These are phyloP conservation scores for Talaromyces rugulosus DNA, from an alignment of 2,329 filamentous ascomycete species.

Conservation along the genomic window DNA sequence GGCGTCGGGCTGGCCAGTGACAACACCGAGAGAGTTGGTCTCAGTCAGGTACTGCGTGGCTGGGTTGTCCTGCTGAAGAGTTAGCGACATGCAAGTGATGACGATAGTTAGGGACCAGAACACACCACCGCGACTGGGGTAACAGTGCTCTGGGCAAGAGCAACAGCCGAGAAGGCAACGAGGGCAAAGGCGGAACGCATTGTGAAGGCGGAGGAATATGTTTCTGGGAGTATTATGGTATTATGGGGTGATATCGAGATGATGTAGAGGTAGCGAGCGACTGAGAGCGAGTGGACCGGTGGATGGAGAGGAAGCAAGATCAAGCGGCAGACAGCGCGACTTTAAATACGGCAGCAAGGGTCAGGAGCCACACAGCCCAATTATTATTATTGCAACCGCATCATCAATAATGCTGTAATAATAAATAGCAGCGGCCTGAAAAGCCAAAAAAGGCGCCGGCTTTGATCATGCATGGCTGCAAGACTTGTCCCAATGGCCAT, in stretches of 20 bases:
- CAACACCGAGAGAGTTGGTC: conserved; percentile 48
- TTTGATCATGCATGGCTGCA: background rate
- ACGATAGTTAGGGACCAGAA: background rate
- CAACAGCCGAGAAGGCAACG: conserved; percentile 41
- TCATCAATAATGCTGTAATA: background rate
- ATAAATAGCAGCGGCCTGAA: background rate
- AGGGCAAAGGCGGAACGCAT: conserved; percentile 46
- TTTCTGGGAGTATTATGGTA: background rate
- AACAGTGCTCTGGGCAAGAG: conserved; percentile 28
- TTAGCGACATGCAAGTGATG: background rate
- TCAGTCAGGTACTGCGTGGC: conserved; percentile 42
- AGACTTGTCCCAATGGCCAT: conserved; percentile 1
- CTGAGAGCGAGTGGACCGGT: background rate
- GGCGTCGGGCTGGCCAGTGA: conserved; percentile 44
- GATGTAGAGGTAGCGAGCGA: background rate
- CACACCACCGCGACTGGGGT: conserved; percentile 9
- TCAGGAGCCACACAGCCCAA: background rate
- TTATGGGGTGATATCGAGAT: background rate
- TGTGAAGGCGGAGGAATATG: conserved; percentile 8
- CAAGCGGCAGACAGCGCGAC: background rate
- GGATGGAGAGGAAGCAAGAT: background rate
- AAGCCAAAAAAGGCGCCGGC: background rate
- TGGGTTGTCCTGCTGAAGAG: conserved; percentile 35
- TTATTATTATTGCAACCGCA: background rate
- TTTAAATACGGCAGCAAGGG: background rate